phyloP scores from a whole-genome alignment of 257 asterid genomes.

The Ligustrum vulgare region DNA sequence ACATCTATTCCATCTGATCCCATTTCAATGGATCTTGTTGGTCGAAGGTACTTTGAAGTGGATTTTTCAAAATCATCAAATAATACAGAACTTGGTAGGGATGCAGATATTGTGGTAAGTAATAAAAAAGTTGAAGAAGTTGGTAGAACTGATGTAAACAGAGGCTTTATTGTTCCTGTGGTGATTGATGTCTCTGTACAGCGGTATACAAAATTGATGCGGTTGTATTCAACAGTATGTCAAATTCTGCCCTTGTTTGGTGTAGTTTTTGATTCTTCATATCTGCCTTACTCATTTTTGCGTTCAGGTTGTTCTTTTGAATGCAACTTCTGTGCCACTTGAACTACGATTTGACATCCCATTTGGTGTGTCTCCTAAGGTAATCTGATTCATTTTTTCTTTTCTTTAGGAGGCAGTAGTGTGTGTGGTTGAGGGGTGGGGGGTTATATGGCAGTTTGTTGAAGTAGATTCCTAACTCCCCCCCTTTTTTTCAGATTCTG shows the following conservation, averaged over 20 bases:
- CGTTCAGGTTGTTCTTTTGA: conserved; percentile 80
- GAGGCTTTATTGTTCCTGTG: conserved; percentile 82
- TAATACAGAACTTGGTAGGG: conserved; percentile 44
- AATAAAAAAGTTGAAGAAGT: conserved; percentile 43
- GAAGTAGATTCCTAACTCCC: conserved; percentile 24
- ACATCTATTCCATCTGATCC: conserved; percentile 74
- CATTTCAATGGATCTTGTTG: conserved; percentile 96
- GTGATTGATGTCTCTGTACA: conserved; percentile 94
- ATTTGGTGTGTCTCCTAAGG: conserved; percentile 93
- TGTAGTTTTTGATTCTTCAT: conserved; percentile 23
- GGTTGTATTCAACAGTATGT: conserved; percentile 84
- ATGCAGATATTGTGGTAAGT: conserved; percentile 36
- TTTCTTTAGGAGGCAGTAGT: background rate
- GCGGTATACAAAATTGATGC: conserved; percentile 74
- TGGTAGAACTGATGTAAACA: conserved; percentile 39
- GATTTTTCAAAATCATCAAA: conserved; percentile 72
- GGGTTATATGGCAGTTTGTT: background rate
- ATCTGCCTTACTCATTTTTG: conserved; percentile 26
- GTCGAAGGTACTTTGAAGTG: conserved; percentile 86
- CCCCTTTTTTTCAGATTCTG: conserved; percentile 58
- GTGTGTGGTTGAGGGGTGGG: background rate
- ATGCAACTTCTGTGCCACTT: conserved; percentile 75
- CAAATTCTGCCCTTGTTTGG: conserved; percentile 15
- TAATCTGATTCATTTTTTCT: conserved; percentile 32
- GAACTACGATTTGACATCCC: conserved; percentile 97